Evolutionary conservation across 2,329 filamentous ascomycete genomes (phyloP), one percentile per base, ranked within the genome.

Genomic region (Clonostachys solani): DNA sequence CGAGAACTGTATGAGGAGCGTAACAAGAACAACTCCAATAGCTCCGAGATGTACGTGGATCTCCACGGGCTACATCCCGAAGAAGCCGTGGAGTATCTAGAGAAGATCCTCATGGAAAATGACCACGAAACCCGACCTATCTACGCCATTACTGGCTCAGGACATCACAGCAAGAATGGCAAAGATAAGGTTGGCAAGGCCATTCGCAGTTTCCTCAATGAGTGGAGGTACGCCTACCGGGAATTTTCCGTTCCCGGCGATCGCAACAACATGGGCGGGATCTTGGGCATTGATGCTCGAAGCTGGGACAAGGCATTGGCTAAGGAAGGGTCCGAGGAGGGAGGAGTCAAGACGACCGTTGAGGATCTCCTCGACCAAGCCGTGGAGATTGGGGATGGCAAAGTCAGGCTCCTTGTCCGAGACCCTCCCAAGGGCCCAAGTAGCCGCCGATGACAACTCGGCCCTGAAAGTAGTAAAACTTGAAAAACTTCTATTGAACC

Each of bases 101-200:
- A 94, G 65, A 86, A 86, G 53, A 87, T 95, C 37, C 82, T 99
- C 18, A 75, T 92, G 51, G 89, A 95, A 60, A 94, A 96, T 60
- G 80, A 77, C 54, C 77, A 82, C 54, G 83, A 87, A 55, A 78
- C 77, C 35, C 80, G 84, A 18, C 88, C 92, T 4, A 80, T 99
- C 40, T 99, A 97, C 63, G 92, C 92, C 55, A 97, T 99, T 63
- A 96, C 92, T 2, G 94, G 94, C 41, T 97, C 92, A 1, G 94
- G 92, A 5, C 92, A 97, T 61, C 94, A 99, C 69, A 95, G 89
- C 65, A 97, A 97, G 74, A 96, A 96, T 62, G 92, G 94, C 59
- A 97, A 97, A 66, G 94, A 99, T 68, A 99, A 99, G 70, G 89
- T 99, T 35, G 92, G 92, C 61, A 96, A 95, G 69, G 91, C 92